Evolutionary conservation across 2,329 filamentous ascomycete species (phyloP).

Genomic region (Microascus cirrosus): DNA sequence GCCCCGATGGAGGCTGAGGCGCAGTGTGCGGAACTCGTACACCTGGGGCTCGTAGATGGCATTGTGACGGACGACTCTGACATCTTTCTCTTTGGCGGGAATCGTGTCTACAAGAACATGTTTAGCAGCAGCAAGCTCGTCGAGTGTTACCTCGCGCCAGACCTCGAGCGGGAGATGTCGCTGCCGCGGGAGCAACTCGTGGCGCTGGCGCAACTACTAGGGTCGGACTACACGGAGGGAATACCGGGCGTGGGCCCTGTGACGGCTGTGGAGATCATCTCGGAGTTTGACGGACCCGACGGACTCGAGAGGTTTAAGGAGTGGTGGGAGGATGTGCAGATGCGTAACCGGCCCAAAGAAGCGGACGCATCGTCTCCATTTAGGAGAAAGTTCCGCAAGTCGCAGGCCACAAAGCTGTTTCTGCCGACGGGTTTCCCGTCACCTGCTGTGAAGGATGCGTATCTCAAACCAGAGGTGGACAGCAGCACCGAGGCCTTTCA

Average conservation of each 20-base stretch:
- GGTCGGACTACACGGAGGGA: slow-evolving; percentile 91
- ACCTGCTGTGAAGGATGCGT: slow-evolving; percentile 67
- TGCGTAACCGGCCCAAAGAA: slow-evolving; percentile 50
- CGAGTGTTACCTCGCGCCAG: slow-evolving; percentile 78
- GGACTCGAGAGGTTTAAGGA: slow-evolving; percentile 66
- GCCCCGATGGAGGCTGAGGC: slow-evolving; percentile 99
- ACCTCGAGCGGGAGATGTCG: slow-evolving; percentile 82
- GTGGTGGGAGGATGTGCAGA: slow-evolving; percentile 80
- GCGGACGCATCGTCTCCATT: slow-evolving; percentile 52
- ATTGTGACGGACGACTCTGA: slow-evolving; percentile 97
- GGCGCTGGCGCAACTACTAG: slow-evolving; percentile 77
- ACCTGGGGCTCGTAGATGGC: slow-evolving; percentile 80
- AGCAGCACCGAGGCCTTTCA: slow-evolving; percentile 66
- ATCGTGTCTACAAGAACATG: slow-evolving; percentile 98
- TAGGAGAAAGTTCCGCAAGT: slow-evolving; percentile 73
- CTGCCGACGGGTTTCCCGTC: slow-evolving; percentile 72
- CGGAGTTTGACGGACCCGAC: slow-evolving; percentile 61
- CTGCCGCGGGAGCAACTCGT: slow-evolving; percentile 83
- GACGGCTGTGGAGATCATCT: slow-evolving; percentile 85
- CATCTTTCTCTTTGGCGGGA: slow-evolving; percentile 93
- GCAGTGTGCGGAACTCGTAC: slow-evolving; percentile 86
- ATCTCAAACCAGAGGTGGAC: slow-evolving; percentile 80
- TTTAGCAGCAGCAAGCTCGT: slow-evolving; percentile 98
- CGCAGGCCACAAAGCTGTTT: slow-evolving; percentile 75
- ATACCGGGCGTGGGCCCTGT: slow-evolving; percentile 86